Conservation (phyloP, 768 basidiomycete genomes). For the Hydnomerulius pinastri region DNA sequence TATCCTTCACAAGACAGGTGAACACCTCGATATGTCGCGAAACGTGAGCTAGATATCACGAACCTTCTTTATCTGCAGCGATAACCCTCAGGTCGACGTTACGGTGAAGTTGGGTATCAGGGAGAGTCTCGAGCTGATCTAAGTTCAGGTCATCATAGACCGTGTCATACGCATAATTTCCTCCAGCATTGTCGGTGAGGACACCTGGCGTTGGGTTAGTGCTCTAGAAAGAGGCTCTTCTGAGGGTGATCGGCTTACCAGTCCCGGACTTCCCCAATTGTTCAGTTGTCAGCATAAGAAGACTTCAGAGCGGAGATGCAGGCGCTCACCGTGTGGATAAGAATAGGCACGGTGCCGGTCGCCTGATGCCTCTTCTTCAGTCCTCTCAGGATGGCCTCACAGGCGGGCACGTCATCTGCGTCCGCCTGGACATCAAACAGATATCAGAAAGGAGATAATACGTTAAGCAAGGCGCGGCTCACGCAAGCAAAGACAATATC, state of each 20-base stretch:
- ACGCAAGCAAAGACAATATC: constrained; percentile 42
- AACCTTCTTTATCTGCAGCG: constrained; percentile 46
- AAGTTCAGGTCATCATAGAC: constrained; percentile 53
- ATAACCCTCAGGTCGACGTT: constrained; percentile 47
- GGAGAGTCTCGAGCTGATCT: constrained; percentile 44
- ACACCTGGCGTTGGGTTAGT: constrained; percentile 33
- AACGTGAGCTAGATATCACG: not conserved
- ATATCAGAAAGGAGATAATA: no score
- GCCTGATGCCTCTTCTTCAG: constrained; percentile 46
- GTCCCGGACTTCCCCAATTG: constrained; percentile 46
- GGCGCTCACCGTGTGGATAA: constrained; percentile 68
- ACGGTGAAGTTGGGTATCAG: constrained; percentile 44
- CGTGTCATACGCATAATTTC: constrained; percentile 35
- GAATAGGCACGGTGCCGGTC: constrained; percentile 44
- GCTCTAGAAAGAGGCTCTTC: not conserved
- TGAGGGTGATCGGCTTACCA: constrained; percentile 29
- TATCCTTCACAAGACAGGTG: constrained; percentile 47
- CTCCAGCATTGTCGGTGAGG: constrained; percentile 47
- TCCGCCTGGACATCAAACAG: no score
- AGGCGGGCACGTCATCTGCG: constrained; percentile 47
- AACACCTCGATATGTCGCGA: not conserved
- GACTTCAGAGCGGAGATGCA: not conserved
- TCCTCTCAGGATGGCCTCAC: constrained; percentile 51
- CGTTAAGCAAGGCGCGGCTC: no score
- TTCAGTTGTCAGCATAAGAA: not conserved